Conservation (phyloP, 768 basidiomycete species). For the Coprinellus aureogranulatus region DNA sequence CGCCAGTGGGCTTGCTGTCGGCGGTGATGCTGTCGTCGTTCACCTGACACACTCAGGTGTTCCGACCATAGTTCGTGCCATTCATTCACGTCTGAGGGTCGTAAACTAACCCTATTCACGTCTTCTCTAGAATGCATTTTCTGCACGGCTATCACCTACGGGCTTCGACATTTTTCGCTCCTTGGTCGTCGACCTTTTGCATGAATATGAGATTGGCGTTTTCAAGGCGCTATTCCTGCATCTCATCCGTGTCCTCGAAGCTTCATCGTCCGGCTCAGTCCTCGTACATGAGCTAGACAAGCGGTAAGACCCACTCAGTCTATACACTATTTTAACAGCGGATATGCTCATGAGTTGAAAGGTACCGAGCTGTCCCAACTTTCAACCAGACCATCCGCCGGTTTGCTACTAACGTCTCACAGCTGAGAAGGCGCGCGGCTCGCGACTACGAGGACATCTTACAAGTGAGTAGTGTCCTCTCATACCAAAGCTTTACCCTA, state of each 20-base stretch:
- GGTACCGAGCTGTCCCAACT: constrained; percentile 21
- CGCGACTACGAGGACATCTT: constrained; percentile 38
- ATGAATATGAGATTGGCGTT: too few relatives aligned
- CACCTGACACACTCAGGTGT: neutral
- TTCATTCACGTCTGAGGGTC: too few relatives aligned
- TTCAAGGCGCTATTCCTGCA: constrained; percentile 28
- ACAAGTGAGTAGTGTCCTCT: constrained; percentile 21
- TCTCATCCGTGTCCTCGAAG: constrained; percentile 28
- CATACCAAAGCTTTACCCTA: neutral
- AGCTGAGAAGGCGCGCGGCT: constrained; percentile 30
- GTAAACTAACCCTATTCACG: too few relatives aligned
- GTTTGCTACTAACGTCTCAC: constrained; percentile 28
- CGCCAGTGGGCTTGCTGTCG: neutral
- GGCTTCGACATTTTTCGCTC: constrained; percentile 21
- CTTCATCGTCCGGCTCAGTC: constrained; percentile 16
- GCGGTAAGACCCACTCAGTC: constrained; percentile 32
- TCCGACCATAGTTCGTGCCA: too few relatives aligned
- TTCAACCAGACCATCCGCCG: constrained; percentile 30
- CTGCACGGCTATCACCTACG: constrained; percentile 7
- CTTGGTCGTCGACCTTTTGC: too few relatives aligned
- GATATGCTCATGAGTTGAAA: constrained; percentile 16
- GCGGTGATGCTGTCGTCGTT: neutral
- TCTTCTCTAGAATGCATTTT: constrained; percentile 30
- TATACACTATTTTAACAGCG: too few relatives aligned
- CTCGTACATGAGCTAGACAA: constrained; percentile 31